Evolutionary conservation across 441 rosid species (phyloP).

Genomic region (Mallotus repandus): DNA sequence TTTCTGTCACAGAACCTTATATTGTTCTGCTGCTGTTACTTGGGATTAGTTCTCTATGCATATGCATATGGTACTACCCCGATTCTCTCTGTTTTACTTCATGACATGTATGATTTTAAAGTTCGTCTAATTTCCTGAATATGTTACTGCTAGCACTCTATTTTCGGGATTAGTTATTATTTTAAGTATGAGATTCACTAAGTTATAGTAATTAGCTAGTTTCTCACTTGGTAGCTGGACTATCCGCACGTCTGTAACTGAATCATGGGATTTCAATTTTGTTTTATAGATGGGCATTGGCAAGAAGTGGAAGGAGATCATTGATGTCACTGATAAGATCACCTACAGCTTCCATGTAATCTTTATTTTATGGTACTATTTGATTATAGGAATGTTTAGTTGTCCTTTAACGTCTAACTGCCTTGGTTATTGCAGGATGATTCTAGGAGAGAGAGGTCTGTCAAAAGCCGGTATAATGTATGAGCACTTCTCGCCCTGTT

Average conservation of each 20-base stretch:
- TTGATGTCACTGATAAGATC: conserved; percentile 74
- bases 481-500: conserved; percentile 33
- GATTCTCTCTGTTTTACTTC: not conserved
- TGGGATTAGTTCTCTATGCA: not conserved
- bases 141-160: not conserved
- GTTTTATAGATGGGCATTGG: conserved; percentile 73
- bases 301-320: conserved; percentile 91
- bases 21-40: not conserved
- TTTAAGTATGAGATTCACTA: not conserved
- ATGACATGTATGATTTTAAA: not conserved
- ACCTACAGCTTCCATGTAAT: conserved; percentile 76
- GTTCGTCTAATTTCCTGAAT: not conserved
- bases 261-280: not conserved
- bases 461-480: conserved; percentile 55
- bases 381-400: conserved; percentile 7
- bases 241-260: not conserved
- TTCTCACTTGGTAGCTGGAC: not conserved
- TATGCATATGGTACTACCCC: not conserved
- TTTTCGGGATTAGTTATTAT: not conserved
- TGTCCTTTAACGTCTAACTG: conserved; percentile 13
- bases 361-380: conserved; percentile 4
- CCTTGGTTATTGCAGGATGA: conserved; percentile 61
- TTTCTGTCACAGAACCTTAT: too few species aligned
- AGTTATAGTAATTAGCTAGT: not conserved
- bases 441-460: conserved; percentile 52